Evolutionary conservation across 2,329 filamentous ascomycete genomes (phyloP).

Genomic region (Talaromyces sp.): DNA sequence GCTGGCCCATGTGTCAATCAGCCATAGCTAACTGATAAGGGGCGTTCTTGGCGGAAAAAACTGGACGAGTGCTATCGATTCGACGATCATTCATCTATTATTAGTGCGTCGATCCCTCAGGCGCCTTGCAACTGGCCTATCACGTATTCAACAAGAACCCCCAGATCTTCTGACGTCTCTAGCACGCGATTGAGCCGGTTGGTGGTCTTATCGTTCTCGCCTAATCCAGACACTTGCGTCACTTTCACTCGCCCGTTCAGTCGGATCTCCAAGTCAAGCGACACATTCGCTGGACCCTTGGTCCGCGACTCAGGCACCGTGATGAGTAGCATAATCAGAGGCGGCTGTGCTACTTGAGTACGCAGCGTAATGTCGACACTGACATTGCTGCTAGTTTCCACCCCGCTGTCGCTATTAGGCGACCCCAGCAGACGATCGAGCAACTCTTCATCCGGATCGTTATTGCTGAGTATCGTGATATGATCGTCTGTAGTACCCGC

Average conservation of each 20-base stretch:
- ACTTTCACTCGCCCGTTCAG: conserved; percentile 37
- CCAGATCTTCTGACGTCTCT: conserved; percentile 41
- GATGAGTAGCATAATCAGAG: conserved; percentile 32
- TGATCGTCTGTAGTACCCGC: conserved; percentile 14
- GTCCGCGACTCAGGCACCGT: conserved; percentile 17
- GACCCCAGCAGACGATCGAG: conserved; percentile 48
- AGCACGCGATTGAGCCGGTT: conserved; percentile 34
- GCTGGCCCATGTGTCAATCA: neutral
- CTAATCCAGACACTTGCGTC: conserved; percentile 31
- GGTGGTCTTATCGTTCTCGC: conserved; percentile 21
- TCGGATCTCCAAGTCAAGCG: conserved; percentile 35
- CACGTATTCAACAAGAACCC: conserved; percentile 41
- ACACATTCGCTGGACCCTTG: conserved; percentile 17
- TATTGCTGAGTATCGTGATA: conserved; percentile 34
- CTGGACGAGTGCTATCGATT: neutral
- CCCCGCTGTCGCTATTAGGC: neutral
- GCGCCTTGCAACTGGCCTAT: conserved; percentile 28
- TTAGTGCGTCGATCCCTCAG: neutral
- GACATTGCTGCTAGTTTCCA: conserved; percentile 15
- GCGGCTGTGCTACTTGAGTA: conserved; percentile 33
- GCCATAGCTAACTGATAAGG: neutral
- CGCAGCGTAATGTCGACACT: conserved; percentile 35
- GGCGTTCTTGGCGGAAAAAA: neutral
- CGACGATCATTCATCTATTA: neutral
- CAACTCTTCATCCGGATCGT: conserved; percentile 44